A percentile compares a stretch with the other conserved stretches of the same genome.
Evolutionary conservation across 352 stramenopile species (phyloP).

Genomic region (Phytophthora cryptogea): DNA sequence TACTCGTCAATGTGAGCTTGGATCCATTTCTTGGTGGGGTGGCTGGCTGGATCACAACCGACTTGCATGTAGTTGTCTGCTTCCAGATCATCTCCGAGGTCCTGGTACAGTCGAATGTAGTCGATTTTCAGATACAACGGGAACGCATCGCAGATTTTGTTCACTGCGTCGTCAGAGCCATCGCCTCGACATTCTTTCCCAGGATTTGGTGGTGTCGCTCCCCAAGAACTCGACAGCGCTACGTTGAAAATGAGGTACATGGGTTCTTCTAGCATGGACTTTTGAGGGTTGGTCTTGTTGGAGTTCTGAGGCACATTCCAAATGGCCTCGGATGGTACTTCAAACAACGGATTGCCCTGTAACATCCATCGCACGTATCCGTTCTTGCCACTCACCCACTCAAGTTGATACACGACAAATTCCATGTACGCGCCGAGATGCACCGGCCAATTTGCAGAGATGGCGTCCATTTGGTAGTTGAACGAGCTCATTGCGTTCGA

Average conservation of each 20-base stretch:
- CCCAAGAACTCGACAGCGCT: conserved; percentile 48
- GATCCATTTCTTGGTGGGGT: conserved; percentile 50
- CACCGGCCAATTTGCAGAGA: conserved; percentile 78
- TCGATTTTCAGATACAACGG: conserved; percentile 81
- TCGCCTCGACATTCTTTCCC: conserved; percentile 34
- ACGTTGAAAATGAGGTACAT: conserved; percentile 68
- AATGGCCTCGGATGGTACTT: conserved; percentile 63
- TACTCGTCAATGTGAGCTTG: conserved; percentile 45
- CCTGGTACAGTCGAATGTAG: conserved; percentile 88
- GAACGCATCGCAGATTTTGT: conserved; percentile 51
- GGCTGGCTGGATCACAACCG: conserved; percentile 43
- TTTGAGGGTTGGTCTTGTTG: conserved; percentile 50
- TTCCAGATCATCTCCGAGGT: conserved; percentile 27
- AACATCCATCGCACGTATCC: conserved; percentile 56
- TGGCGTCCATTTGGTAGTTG: conserved; percentile 45
- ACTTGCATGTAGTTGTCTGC: conserved; percentile 35
- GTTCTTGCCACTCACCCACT: conserved; percentile 39
- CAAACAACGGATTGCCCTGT: conserved; percentile 81
- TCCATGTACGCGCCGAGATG: conserved; percentile 63
- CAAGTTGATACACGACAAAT: conserved; percentile 40
- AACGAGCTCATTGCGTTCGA: conserved; percentile 49
- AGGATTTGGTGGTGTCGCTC: conserved; percentile 41
- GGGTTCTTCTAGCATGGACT: conserved; percentile 47
- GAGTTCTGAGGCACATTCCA: conserved; percentile 33
- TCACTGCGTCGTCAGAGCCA: conserved; percentile 21